phyloP scores from a whole-genome alignment of 768 basidiomycete genomes.

The Serendipita sp. region DNA sequence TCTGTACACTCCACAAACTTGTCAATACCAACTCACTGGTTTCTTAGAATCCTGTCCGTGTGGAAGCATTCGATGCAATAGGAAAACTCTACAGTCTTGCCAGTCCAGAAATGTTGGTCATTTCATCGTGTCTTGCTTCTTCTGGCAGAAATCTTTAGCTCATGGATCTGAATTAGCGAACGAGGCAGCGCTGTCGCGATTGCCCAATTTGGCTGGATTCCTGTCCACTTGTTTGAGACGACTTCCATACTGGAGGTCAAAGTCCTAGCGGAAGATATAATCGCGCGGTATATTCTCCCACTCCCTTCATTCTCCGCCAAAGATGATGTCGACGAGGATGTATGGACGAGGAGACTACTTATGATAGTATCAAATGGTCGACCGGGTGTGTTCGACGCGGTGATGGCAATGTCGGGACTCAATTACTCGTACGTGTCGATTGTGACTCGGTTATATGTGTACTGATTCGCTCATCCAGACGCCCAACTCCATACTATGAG shows the following conservation, averaged over 20 bases:
- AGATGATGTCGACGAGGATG: slow-evolving; percentile 43
- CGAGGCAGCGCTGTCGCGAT: slow-evolving; percentile 58
- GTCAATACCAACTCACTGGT: background rate
- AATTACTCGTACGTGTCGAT: slow-evolving; percentile 38
- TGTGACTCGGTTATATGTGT: background rate
- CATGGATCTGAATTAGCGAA: slow-evolving; percentile 37
- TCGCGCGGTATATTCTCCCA: slow-evolving; percentile 70
- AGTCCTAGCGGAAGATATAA: slow-evolving; percentile 44
- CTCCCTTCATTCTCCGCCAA: slow-evolving; percentile 32
- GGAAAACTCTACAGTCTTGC: slow-evolving; percentile 69
- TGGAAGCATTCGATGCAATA: slow-evolving; percentile 60
- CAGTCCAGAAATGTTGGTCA: slow-evolving; percentile 74
- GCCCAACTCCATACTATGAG: slow-evolving; percentile 53
- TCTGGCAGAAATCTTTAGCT: background rate
- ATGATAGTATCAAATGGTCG: slow-evolving; percentile 36
- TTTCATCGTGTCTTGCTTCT: background rate
- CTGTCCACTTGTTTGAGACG: slow-evolving; percentile 41
- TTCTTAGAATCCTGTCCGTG: slow-evolving; percentile 21
- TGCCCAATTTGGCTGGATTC: slow-evolving; percentile 86
- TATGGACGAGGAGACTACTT: slow-evolving; percentile 77
- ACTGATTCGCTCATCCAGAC: slow-evolving; percentile 24
- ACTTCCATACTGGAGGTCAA: slow-evolving; percentile 42
- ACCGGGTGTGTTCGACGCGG: slow-evolving; percentile 36
- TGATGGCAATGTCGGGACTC: slow-evolving; percentile 49
- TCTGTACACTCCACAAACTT: slow-evolving; percentile 21